Base-by-base conservation (phyloP, 768 basidiomycete genomes). In the Leucosporidium yakuticum region DNA sequence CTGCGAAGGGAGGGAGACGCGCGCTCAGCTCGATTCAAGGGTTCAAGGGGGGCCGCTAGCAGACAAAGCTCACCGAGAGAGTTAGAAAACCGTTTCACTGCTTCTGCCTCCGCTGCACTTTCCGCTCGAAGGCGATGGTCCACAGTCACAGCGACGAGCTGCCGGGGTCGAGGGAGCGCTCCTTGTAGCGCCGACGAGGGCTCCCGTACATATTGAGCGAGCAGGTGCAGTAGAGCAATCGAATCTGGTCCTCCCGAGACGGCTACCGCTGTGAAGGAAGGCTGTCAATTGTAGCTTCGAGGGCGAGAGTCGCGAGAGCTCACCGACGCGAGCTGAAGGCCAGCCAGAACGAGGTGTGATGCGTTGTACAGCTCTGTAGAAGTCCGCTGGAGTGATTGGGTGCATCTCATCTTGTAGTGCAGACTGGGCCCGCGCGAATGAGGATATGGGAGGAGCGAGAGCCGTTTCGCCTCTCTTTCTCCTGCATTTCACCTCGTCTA, bases 241-340 rank as follows among this genome's bases (percentile, higher is more conserved):
- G 57, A 58, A 23, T 58, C 57, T 34, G 57, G 57, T 15, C 57
- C 57, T 12, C 57, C 57, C 9, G 57, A 58, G 36, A 58, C 57
- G 32, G 57, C 57, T 31, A 58, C 57, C 23, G 57, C 57, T 58
- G 57, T 5, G 20, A 9, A 23, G 15, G 32, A n/a, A 21, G 36
- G 9, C 25, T 21, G 15, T 39, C 5, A 36, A 36, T 36, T 17
- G 3, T 21, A 11, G 36, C 9, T 0, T 9, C 21, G 32, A n/a
- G 11, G 34, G 57, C n/a, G 57, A 39, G 32, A 21, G 39, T 36
- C 39, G 23, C 23, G 8, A 12, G 2, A 25, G 34, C 57, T 20
- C 1, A 58, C 57, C 34, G 32, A 58, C 39, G 21, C 57, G 57
- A 39, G 57, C 39, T 44, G 39, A 44, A 44, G 14, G 6, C 39